Evolutionary conservation across 2,329 filamentous ascomycete genomes (phyloP), one percentile per base, ranked within the genome.

Genomic region (Phyllosticta paracitricarpa): DNA sequence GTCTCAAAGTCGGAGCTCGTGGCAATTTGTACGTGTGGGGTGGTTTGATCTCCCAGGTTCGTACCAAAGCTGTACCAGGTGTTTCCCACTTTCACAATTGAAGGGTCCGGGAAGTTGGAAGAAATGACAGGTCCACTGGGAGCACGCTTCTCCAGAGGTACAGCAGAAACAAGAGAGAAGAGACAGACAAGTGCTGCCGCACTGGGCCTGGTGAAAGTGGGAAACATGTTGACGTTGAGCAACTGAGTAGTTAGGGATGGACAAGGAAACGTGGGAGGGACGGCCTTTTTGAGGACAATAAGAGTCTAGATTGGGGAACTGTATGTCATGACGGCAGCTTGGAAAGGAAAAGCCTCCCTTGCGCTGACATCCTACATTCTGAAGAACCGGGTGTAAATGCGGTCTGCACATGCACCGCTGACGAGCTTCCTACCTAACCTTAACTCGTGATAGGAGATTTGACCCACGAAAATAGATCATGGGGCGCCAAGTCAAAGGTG

Each of bases 31-130:
- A 77, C 67, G 51, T 74, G 68, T 4, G 59, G 54, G 19, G 35
- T 30, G 6, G 59, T 25, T 6, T 33, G n/a, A 55, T 62, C 61
- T 22, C 58, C 33, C 24, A 24, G 24, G 35, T 67, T 69, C 58
- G 75, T 76, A 1, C 67, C 74, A 58, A 70, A 75, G 1, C 74
- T 72, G 56, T 74, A 76, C 69, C 70, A 76, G 1, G 67, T 70
- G 22, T 68, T 69, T 25, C 71, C 67, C 30, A 68, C 64, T 40
- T 66, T 64, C 52, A 69, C 65, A 17, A 77, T 65, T 17, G 68
- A 63, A 2, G 75, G 75, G 64, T 77, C 75, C 0, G 75, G 70
- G 57, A 76, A 76, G 65, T 76, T 74, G 22, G 65, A 58, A 8
- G 33, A 51, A 12, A 62, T 56, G 56, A 62, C 56, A 7, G 60